Evolutionary conservation across 2,329 filamentous ascomycete species (phyloP), one percentile per base, ranked within the genome.

Genomic region (Fusarium avenaceum): DNA sequence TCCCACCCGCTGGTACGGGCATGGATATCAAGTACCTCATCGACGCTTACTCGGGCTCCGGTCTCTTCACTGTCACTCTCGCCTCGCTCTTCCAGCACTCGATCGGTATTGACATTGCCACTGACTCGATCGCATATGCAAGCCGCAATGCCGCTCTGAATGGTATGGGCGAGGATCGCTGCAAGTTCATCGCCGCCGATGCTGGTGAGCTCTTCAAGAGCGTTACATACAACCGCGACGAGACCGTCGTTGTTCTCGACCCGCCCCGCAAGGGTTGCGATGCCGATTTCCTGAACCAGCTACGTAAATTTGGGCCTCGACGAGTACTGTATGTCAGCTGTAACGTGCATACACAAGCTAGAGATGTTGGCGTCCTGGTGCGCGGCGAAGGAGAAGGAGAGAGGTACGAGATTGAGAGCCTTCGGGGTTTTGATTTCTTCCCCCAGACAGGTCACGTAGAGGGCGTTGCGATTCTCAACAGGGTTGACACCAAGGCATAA

Each of bases 211-310:
- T 99, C 20, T 99, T 99, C 85, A 86, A 88, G 66, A 87, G 86
- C 62, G 89, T 97, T 43, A 82, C 59, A 2, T 95, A 93, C 77
- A 87, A 91, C 10, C 82, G 92, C 4, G 88, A 93, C 63, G 89
- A 97, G 81, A 98, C 95, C 0, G 91, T 93, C 38, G 92, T 98
- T n/a, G 91, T 99, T 65, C 90, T 99, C 57, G 96, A 99, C 76
- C 96, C 96, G n/a, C 94, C 96, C 8, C 87, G 96, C 43, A 99
- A 98, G 79, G 96, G 96, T 11, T 98, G 96, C 77, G 95, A 97
- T 73, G 88, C 89, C 47, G 87, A 87, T 67, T 99, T 99, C 78
- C 81, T 99, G 42, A 80, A 83, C 17, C 96, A 99, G 82, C 80
- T 99, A 74, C 81, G 97, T 54, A 80, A 82, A 7, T 97, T 92